A percentile compares a stretch with the other conserved stretches of the same genome.
These are phyloP conservation scores for Zoysia matrella DNA, from an alignment of 202 grass and related monocot species.

Conservation along the genomic window DNA sequence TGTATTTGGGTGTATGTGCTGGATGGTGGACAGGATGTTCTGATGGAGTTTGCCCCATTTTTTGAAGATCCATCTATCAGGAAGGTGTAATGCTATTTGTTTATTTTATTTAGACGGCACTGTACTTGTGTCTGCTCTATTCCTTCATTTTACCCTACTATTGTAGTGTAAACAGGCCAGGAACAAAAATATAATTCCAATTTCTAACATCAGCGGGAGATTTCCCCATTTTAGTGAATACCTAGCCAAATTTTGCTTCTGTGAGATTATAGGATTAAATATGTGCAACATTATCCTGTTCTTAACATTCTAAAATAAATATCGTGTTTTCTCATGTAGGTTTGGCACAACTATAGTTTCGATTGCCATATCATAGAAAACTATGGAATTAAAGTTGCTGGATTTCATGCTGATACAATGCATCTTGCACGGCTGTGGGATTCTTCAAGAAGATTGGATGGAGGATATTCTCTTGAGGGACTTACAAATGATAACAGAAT, in stretches of 20 bases:
- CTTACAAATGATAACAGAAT: slow-evolving; percentile 83
- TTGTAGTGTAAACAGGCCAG: neutral
- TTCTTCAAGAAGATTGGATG: slow-evolving; percentile 83
- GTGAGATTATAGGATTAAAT: slow-evolving; percentile 28
- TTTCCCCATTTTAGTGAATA: neutral
- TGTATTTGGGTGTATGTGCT: slow-evolving; percentile 98
- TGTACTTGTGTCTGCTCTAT: neutral
- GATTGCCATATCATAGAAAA: slow-evolving; percentile 95
- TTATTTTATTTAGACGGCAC: slow-evolving; percentile 11
- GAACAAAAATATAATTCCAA: slow-evolving; percentile 14
- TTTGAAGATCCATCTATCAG: slow-evolving; percentile 86
- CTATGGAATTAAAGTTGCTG: slow-evolving; percentile 84
- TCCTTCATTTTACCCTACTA: neutral
- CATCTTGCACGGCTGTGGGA: slow-evolving; percentile 96
- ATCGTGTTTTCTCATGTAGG: slow-evolving; percentile 56
- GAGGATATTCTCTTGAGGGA: slow-evolving; percentile 98
- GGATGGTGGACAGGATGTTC: slow-evolving; percentile 73
- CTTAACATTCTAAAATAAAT: slow-evolving; percentile 14
- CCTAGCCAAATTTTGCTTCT: slow-evolving; percentile 21
- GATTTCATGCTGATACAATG: slow-evolving; percentile 99
- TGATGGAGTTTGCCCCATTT: slow-evolving; percentile 89
- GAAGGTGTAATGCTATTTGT: slow-evolving; percentile 67
- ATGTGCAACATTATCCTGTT: slow-evolving; percentile 15
- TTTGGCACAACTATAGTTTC: slow-evolving; percentile 99
- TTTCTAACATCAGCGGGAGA: neutral